phyloP scores from a whole-genome alignment of 1,284 basidiomycete genomes.

The Fomitiporia mediterranea region DNA sequence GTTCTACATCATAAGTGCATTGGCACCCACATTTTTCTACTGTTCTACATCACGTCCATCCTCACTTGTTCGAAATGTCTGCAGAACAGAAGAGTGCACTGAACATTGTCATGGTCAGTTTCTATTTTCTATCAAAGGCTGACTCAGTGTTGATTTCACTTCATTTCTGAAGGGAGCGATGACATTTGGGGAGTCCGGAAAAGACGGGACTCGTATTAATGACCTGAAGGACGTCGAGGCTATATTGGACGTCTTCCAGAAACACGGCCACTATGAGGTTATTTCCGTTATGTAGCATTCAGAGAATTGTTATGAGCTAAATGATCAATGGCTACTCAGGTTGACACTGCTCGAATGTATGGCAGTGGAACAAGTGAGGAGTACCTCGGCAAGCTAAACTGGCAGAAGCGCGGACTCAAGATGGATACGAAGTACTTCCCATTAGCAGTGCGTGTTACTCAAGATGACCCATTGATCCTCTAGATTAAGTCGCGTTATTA shows the following conservation, averaged over 20 bases:
- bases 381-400: conserved; percentile 29
- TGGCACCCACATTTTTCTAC: too few relatives aligned
- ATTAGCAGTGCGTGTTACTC: conserved; percentile 13
- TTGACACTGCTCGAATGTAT: conserved; percentile 54
- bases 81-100: conserved; percentile 12
- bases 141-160: conserved; percentile 23
- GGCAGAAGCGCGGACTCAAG: conserved; percentile 34
- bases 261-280: conserved; percentile 52
- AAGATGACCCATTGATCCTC: too few relatives aligned
- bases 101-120: conserved; percentile 14
- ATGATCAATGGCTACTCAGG: too few relatives aligned
- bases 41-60: too few relatives aligned
- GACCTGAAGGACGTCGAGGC: conserved; percentile 45
- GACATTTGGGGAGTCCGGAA: conserved; percentile 39
- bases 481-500: too few relatives aligned
- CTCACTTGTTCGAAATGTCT: conserved; percentile 22
- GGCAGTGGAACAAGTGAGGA: conserved; percentile 28
- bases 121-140: neutral
- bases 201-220: conserved; percentile 45
- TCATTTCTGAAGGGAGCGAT: conserved; percentile 29
- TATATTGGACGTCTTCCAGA: conserved; percentile 53
- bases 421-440: conserved; percentile 44
- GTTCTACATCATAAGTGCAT: too few relatives aligned
- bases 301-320: too few relatives aligned
- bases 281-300: too few relatives aligned